Base-by-base conservation (phyloP, 2,329 filamentous ascomycete genomes). In the Fusarium cyanostomum region DNA sequence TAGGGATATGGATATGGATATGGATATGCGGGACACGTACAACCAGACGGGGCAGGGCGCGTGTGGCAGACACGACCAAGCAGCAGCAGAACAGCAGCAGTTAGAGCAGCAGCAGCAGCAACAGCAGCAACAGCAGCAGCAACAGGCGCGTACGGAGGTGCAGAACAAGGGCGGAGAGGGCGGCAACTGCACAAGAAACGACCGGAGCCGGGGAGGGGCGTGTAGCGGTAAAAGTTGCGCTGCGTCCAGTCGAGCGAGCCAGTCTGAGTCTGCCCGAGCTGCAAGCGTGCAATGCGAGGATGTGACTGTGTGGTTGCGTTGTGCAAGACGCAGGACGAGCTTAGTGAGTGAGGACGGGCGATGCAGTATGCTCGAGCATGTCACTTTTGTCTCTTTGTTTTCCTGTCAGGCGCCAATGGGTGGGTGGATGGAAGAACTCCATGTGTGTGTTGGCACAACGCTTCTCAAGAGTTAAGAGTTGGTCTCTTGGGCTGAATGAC, bases 41-140 rank as follows among this genome's bases (percentile, higher is more conserved):
- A 51, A 66, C 49, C 49, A 66, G 57, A 59, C 45, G 50, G 62
- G 55, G 60, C 63, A 60, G 57, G 68, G 68, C 68, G 68, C 67
- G 62, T 69, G 66, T 60, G 57, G 41, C 43, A 65, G 65, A 55
- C 45, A 46, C 24, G 18, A 55, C 48, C 50, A 50, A 42, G 35
- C 56, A 58, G 38, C 56, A 55, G 43, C 52, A 50, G 42, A 62
- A 39, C 49, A 70, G 45, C 49, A 59, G 44, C 15, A 30, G 46
- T 21, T 35, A 59, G 48, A 60, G 31, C 15, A 59, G 55, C 27
- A 33, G 42, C n/a, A 26, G 30, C 31, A 21, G 6, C 21, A 21
- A 21, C 21, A 53, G 24, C 45, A 66, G 52, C 52, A 61, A 51
- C 38, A 56, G 52, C 63, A 51, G 18, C 34, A 58, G 44, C 31